Percentiles rank a stretch among this genome's conserved stretches.
phyloP scores from a whole-genome alignment of 75 land plant genomes.

The Cryptomeria japonica region DNA sequence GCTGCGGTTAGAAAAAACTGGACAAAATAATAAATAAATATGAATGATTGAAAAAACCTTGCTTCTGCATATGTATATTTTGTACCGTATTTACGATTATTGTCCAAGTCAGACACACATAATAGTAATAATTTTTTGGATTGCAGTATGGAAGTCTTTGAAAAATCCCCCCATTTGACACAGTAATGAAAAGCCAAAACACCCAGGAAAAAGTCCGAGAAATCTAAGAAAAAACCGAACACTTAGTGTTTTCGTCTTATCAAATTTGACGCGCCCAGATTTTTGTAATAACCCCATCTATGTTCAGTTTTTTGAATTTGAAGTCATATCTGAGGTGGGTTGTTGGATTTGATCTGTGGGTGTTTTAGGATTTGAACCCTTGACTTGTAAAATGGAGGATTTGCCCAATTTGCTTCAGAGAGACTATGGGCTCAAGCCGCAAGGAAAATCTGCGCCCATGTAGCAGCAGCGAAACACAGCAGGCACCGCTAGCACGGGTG shows the following conservation, averaged over 20 bases:
- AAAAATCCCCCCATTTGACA: neutral
- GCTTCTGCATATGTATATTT: neutral
- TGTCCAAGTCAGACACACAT: neutral
- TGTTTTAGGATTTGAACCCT: neutral
- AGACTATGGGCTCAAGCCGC: constrained; percentile 54
- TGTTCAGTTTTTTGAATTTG: neutral
- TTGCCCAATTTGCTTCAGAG: constrained; percentile 45
- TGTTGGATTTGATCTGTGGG: neutral
- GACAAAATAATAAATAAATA: neutral
- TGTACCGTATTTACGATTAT: neutral
- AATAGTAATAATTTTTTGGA: neutral
- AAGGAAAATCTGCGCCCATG: constrained; percentile 28
- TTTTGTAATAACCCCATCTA: neutral
- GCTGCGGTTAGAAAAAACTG: neutral
- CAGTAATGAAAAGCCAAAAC: neutral
- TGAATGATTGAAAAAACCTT: neutral
- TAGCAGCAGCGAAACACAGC: neutral
- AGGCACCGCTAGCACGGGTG: neutral
- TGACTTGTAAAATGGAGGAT: constrained; percentile 45
- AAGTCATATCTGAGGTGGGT: neutral
- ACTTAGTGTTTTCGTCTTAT: neutral
- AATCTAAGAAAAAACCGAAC: neutral
- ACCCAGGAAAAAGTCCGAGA: neutral
- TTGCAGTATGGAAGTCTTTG: neutral
- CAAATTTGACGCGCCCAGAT: neutral